Percentiles rank a stretch among this genome's conserved stretches.
These are phyloP conservation scores for Tolypocladium cylindrosporum DNA, from an alignment of 2,329 filamentous ascomycete species.

Conservation along the genomic window DNA sequence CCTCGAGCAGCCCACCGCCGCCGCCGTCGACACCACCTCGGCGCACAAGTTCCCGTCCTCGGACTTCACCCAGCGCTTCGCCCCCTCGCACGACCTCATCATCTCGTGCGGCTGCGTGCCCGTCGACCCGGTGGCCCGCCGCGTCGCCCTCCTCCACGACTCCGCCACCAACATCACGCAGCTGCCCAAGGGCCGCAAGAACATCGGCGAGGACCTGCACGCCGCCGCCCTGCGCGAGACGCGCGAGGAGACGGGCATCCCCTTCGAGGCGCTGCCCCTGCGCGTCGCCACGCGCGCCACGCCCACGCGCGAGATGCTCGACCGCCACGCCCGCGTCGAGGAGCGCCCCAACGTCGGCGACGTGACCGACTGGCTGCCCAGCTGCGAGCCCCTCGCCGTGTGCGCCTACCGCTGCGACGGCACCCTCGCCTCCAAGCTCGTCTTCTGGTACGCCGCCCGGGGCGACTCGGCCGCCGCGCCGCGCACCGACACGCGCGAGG, in stretches of 20 bases:
- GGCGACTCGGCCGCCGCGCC: slow-evolving; percentile 15
- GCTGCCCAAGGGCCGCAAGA: slow-evolving; percentile 38
- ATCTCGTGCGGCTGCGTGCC: slow-evolving; percentile 38
- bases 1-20: not conserved
- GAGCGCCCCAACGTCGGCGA: slow-evolving; percentile 4
- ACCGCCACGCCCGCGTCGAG: slow-evolving; percentile 5
- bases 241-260: slow-evolving; percentile 36
- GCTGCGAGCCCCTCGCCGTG: slow-evolving; percentile 25
- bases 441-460: slow-evolving; percentile 29
- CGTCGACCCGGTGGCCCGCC: slow-evolving; percentile 23
- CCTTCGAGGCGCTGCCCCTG: slow-evolving; percentile 25
- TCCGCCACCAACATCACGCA: slow-evolving; percentile 30
- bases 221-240: slow-evolving; percentile 35
- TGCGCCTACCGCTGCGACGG: slow-evolving; percentile 24
- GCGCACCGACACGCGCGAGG: slow-evolving; percentile 17
- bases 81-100: slow-evolving; percentile 29
- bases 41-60: not conserved
- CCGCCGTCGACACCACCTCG: not conserved
- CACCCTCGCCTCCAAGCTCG: slow-evolving; percentile 25
- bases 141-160: slow-evolving; percentile 33
- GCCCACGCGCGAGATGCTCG: not conserved
- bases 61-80: slow-evolving; percentile 16
- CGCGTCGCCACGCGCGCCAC: slow-evolving; percentile 28
- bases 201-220: slow-evolving; percentile 32
- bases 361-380: slow-evolving; percentile 18